Conservation (phyloP, 805 yeast species). For the Komagataella ulmi region DNA sequence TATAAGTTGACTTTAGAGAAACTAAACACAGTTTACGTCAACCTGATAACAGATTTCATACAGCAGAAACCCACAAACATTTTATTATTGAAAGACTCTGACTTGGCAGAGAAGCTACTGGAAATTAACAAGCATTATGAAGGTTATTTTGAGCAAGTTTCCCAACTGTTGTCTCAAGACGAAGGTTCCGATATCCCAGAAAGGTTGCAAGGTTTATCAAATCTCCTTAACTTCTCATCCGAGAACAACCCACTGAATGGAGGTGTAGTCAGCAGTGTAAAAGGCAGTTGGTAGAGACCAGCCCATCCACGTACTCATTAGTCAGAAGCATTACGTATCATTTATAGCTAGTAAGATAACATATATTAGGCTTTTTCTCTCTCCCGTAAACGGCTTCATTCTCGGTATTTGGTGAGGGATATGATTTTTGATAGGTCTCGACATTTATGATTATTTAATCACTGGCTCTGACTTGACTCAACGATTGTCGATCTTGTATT, state of each 20-base stretch:
- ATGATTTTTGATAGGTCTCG: neutral
- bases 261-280: neutral
- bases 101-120: slow-evolving; percentile 15
- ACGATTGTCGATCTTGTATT: neutral
- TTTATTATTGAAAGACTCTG: slow-evolving; percentile 16
- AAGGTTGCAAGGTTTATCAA: slow-evolving; percentile 5
- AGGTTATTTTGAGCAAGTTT: slow-evolving; percentile 12
- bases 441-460: neutral
- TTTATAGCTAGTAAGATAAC: neutral
- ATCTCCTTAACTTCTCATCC: slow-evolving; percentile 6
- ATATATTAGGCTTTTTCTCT: neutral
- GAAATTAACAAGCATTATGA: slow-evolving; percentile 17
- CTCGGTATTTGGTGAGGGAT: neutral
- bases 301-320: neutral
- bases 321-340: neutral
- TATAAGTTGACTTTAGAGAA: slow-evolving; percentile 18
- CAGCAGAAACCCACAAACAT: slow-evolving; percentile 19
- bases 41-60: slow-evolving; percentile 13
- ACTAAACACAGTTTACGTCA: slow-evolving; percentile 16
- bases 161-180: slow-evolving; percentile 8
- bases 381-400: neutral
- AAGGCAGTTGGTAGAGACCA: neutral
- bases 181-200: slow-evolving; percentile 1
- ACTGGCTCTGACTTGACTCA: neutral
- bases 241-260: slow-evolving; percentile 7